These are phyloP conservation scores for Coleophoma eucalyptorum DNA, from an alignment of 2,329 filamentous ascomycete species.

Conservation along the genomic window DNA sequence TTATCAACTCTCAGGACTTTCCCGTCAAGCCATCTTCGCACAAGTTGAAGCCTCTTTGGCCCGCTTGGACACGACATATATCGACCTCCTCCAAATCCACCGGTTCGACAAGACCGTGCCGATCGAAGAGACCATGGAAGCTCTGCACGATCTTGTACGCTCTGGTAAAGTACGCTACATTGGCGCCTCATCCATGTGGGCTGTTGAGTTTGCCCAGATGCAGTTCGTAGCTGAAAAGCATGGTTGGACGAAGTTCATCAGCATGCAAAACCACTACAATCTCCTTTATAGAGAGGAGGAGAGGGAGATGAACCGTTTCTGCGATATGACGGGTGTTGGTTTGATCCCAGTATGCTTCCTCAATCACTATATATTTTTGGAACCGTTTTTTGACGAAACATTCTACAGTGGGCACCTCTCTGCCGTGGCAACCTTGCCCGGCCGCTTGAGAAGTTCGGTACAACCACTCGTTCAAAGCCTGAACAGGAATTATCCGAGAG, in stretches of 20 bases:
- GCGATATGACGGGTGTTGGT: constrained; percentile 38
- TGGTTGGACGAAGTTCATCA: constrained; percentile 52
- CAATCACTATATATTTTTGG: background rate
- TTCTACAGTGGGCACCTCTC: constrained; percentile 27
- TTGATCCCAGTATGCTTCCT: constrained; percentile 28
- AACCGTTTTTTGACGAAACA: background rate
- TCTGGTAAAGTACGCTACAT: constrained; percentile 54
- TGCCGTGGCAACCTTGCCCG: constrained; percentile 29
- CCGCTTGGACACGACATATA: constrained; percentile 51
- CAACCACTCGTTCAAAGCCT: constrained; percentile 21
- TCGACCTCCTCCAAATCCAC: constrained; percentile 59
- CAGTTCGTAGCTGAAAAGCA: constrained; percentile 48
- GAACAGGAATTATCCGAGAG: constrained; percentile 33
- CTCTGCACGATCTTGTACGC: constrained; percentile 55
- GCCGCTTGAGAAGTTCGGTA: constrained; percentile 15
- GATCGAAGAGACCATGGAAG: constrained; percentile 58
- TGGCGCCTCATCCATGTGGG: constrained; percentile 44
- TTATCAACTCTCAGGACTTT: constrained; percentile 39
- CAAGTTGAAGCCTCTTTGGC: constrained; percentile 57
- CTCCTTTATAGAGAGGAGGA: constrained; percentile 56
- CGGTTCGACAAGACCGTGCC: constrained; percentile 48
- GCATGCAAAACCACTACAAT: constrained; percentile 55
- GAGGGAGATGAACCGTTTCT: constrained; percentile 38
- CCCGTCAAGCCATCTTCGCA: constrained; percentile 61
- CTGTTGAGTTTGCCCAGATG: constrained; percentile 44